These are phyloP conservation scores for Paracoccidioides lutzii DNA, from an alignment of 2,329 filamentous ascomycete genomes.

Conservation along the genomic window DNA sequence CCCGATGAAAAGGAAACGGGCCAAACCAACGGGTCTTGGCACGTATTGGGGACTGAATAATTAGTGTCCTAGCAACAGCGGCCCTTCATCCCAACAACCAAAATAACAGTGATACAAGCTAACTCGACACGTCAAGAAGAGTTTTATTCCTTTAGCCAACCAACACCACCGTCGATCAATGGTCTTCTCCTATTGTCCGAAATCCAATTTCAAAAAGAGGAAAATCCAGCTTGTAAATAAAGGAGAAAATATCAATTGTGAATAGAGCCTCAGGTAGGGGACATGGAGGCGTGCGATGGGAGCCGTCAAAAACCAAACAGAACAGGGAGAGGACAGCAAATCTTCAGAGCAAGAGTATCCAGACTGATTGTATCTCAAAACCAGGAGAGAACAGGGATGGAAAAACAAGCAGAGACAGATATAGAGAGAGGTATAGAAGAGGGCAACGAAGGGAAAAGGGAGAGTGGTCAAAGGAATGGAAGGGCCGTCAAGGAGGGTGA, in stretches of 20 bases:
- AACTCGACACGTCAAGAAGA: not conserved
- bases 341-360: not conserved
- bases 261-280: not conserved
- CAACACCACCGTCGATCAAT: not conserved
- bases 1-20: not conserved
- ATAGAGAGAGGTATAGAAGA: not conserved
- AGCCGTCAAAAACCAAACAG: not conserved
- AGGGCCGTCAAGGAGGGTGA: not conserved
- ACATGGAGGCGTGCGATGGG: not conserved
- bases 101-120: not conserved
- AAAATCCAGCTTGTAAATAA: not conserved
- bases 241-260: not conserved
- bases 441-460: not conserved
- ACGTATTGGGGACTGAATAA: not conserved
- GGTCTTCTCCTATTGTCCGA: not conserved
- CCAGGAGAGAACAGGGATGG: constrained; percentile 10
- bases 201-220: not conserved
- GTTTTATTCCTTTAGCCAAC: not conserved
- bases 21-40: not conserved
- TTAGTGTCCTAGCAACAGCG: not conserved
- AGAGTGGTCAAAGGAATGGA: not conserved
- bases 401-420: no score
- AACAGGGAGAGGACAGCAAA: not conserved
- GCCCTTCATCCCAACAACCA: not conserved
- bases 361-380: constrained; percentile 12